These are phyloP conservation scores for Aspergillus funiculosus DNA, from an alignment of 495 filamentous ascomycete species.

Conservation along the genomic window DNA sequence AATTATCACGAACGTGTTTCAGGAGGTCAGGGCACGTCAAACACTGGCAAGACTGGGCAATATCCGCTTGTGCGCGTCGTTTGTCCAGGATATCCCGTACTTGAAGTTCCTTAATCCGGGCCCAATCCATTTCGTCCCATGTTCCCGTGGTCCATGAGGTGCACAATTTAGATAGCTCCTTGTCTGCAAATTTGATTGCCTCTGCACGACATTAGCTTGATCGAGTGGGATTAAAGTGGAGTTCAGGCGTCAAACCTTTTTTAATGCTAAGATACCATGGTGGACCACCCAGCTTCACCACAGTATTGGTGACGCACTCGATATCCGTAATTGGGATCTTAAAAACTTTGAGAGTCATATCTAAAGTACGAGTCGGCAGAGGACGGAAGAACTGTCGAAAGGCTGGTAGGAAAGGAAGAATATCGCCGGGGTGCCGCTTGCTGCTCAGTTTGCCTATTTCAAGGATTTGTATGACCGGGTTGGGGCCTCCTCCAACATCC, in stretches of 20 bases:
- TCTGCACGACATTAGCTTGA: slow-evolving; percentile 26
- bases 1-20: slow-evolving; percentile 65
- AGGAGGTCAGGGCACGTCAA: slow-evolving; percentile 67
- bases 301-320: slow-evolving; percentile 72
- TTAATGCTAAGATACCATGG: slow-evolving; percentile 42
- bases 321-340: slow-evolving; percentile 66
- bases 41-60: slow-evolving; percentile 53
- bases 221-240: no score
- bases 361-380: slow-evolving; percentile 48
- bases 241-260: slow-evolving; percentile 42
- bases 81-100: slow-evolving; percentile 67
- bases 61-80: slow-evolving; percentile 54
- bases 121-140: slow-evolving; percentile 86
- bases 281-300: slow-evolving; percentile 55
- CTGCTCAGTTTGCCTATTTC: slow-evolving; percentile 60
- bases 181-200: slow-evolving; percentile 45
- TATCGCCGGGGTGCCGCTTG: slow-evolving; percentile 65
- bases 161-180: slow-evolving; percentile 57
- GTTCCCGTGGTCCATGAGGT: slow-evolving; percentile 61
- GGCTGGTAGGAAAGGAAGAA: slow-evolving; percentile 68
- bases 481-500: slow-evolving; percentile 57
- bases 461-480: slow-evolving; percentile 66
- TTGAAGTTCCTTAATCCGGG: slow-evolving; percentile 67
- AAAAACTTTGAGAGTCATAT: slow-evolving; percentile 57
- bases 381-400: slow-evolving; percentile 56